phyloP scores from a whole-genome alignment of 2,329 filamentous ascomycete species.

The Neonectria punicea region DNA sequence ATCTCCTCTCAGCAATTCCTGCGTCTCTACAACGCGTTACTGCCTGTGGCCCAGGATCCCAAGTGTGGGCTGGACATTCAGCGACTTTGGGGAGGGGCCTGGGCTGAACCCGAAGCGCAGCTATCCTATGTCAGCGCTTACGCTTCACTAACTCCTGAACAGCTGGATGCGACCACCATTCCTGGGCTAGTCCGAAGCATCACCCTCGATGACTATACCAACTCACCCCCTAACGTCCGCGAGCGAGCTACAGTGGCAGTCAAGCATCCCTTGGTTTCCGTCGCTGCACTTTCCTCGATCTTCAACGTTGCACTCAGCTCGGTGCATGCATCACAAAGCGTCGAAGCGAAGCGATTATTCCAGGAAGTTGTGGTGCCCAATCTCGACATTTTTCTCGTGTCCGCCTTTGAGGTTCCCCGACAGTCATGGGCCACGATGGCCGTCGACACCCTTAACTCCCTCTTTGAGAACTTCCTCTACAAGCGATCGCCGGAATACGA shows the following conservation, averaged over 20 bases:
- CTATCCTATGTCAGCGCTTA: conserved; percentile 94
- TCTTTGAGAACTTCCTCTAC: conserved; percentile 85
- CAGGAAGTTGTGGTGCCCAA: conserved; percentile 77
- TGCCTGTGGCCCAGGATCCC: conserved; percentile 73
- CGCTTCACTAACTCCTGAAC: conserved; percentile 76
- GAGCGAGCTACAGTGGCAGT: conserved; percentile 71
- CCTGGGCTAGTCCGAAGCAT: conserved; percentile 85
- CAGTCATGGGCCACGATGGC: conserved; percentile 78
- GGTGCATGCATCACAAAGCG: conserved; percentile 68
- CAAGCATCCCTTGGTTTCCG: conserved; percentile 87
- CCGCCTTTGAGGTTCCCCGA: conserved; percentile 79
- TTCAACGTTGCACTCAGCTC: conserved; percentile 73
- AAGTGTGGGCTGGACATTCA: conserved; percentile 78
- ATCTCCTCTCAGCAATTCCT: conserved; percentile 85
- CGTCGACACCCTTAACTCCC: conserved; percentile 77
- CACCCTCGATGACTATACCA: conserved; percentile 65
- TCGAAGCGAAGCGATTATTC: conserved; percentile 73
- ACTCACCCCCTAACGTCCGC: conserved; percentile 60
- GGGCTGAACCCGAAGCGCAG: conserved; percentile 88
- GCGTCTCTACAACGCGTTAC: conserved; percentile 80
- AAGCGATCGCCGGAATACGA: conserved; percentile 82
- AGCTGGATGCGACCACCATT: conserved; percentile 86
- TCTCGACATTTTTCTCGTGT: conserved; percentile 81
- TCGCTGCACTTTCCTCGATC: conserved; percentile 80
- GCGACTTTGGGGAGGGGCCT: conserved; percentile 87